These are phyloP conservation scores for Grammothele lineata DNA, from an alignment of 768 basidiomycete species.

Conservation along the genomic window DNA sequence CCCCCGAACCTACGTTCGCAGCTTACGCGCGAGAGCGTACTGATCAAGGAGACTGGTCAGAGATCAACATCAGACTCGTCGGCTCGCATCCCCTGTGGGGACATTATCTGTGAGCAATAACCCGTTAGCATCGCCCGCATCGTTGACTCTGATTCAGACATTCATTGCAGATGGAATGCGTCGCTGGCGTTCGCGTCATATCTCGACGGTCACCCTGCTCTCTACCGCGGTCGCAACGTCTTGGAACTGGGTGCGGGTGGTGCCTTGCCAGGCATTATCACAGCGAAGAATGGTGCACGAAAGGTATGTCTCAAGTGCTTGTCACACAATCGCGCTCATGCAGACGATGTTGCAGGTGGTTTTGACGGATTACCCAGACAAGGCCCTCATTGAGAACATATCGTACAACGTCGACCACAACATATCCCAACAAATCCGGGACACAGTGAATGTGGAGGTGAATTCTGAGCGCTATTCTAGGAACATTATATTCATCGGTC, in stretches of 20 bases:
- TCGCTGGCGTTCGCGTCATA: slow-evolving; percentile 68
- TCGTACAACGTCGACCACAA: slow-evolving; percentile 63
- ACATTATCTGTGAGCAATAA: slow-evolving; percentile 56
- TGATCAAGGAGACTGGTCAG: slow-evolving; percentile 17
- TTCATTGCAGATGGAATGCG: slow-evolving; percentile 70
- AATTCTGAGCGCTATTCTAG: slow-evolving; percentile 1
- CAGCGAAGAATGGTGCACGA: slow-evolving; percentile 63
- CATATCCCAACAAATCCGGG: slow-evolving; percentile 21
- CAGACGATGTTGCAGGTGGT: slow-evolving; percentile 70
- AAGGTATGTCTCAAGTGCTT: slow-evolving; percentile 54
- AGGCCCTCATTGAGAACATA: slow-evolving; percentile 70
- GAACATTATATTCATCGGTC: too few species aligned
- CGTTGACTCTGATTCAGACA: background rate
- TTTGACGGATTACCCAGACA: slow-evolving; percentile 91
- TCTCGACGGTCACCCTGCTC: slow-evolving; percentile 48
- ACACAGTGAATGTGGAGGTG: slow-evolving; percentile 30
- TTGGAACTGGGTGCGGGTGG: slow-evolving; percentile 95
- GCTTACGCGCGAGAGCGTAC: slow-evolving; percentile 39
- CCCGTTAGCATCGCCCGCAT: background rate
- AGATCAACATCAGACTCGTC: slow-evolving; percentile 63
- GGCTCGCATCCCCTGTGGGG: slow-evolving; percentile 83
- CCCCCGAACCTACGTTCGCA: slow-evolving; percentile 55
- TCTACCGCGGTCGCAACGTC: slow-evolving; percentile 47
- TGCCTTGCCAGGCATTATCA: slow-evolving; percentile 79
- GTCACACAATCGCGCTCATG: too few species aligned